Percentiles rank a stretch among this genome's conserved stretches.
phyloP scores from a whole-genome alignment of 2,329 filamentous ascomycete genomes.

The Cladosporium colombiae region DNA sequence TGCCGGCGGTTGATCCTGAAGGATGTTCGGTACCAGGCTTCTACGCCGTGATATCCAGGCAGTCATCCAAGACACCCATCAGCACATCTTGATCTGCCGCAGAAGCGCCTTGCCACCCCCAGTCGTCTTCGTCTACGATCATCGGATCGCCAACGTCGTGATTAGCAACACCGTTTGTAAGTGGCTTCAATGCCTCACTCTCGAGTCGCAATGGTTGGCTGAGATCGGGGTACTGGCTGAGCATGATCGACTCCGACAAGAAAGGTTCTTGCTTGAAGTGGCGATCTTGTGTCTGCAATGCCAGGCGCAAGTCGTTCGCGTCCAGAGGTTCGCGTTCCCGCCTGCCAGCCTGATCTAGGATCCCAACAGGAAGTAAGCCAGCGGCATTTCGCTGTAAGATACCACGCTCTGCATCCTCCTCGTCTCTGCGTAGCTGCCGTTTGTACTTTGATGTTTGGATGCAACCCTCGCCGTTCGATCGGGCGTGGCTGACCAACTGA shows the following conservation, averaged over 20 bases:
- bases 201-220: constrained; percentile 21
- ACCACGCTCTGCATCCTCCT: constrained; percentile 70
- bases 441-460: constrained; percentile 80
- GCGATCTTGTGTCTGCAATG: constrained; percentile 72
- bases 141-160: constrained; percentile 35
- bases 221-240: constrained; percentile 37
- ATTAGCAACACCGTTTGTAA: constrained; percentile 28
- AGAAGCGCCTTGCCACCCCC: constrained; percentile 42
- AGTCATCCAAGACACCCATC: constrained; percentile 43
- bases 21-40: not conserved
- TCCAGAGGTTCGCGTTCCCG: constrained; percentile 70
- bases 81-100: constrained; percentile 33
- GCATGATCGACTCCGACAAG: constrained; percentile 67
- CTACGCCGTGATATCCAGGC: constrained; percentile 26
- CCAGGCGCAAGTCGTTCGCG: constrained; percentile 75
- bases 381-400: constrained; percentile 73
- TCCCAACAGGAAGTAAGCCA: constrained; percentile 65
- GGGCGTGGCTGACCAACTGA: constrained; percentile 55
- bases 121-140: constrained; percentile 39
- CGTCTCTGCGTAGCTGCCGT: constrained; percentile 72
- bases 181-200: constrained; percentile 17
- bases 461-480: constrained; percentile 55
- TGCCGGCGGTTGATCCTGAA: not conserved
- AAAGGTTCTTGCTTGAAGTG: constrained; percentile 77
- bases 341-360: constrained; percentile 74